These are phyloP conservation scores for Posidonia australis DNA, from an alignment of 106 monocot genomes.

Conservation along the genomic window DNA sequence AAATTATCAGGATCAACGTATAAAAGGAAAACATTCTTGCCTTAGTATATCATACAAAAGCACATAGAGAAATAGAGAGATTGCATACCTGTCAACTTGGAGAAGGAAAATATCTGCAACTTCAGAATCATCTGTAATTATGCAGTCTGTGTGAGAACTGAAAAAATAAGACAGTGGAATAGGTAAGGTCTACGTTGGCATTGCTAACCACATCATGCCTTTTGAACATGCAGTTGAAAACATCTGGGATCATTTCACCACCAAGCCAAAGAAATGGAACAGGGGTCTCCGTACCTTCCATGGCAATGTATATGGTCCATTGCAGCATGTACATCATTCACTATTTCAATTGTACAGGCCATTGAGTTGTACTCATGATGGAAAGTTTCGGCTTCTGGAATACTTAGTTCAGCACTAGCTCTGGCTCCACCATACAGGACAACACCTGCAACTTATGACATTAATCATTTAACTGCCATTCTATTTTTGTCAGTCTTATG, in stretches of 20 bases:
- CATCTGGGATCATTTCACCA: not conserved
- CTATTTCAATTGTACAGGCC: constrained; percentile 86
- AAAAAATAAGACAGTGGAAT: not conserved
- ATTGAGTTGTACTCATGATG: constrained; percentile 87
- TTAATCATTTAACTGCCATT: not conserved
- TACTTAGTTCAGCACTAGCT: constrained; percentile 46
- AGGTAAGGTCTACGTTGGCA: not conserved
- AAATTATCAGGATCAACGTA: too few species aligned
- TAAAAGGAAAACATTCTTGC: too few species aligned
- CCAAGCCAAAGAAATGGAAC: not conserved
- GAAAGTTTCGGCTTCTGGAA: constrained; percentile 49
- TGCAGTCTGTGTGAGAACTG: constrained; percentile 94
- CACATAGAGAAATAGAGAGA: not conserved
- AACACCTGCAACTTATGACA: constrained; percentile 35
- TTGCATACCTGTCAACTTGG: constrained; percentile 67
- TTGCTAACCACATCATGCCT: not conserved
- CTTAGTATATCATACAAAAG: too few species aligned
- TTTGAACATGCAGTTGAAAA: too few species aligned
- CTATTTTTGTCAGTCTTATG: too few species aligned
- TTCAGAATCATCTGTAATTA: constrained; percentile 54
- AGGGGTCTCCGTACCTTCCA: constrained; percentile 50
- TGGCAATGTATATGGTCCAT: constrained; percentile 77
- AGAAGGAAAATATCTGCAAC: constrained; percentile 60
- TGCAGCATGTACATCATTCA: constrained; percentile 73
- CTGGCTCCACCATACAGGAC: constrained; percentile 59